Evolutionary conservation across 192 early-diverging fungal genomes (phyloP).

Genomic region (Linderina pennispora): DNA sequence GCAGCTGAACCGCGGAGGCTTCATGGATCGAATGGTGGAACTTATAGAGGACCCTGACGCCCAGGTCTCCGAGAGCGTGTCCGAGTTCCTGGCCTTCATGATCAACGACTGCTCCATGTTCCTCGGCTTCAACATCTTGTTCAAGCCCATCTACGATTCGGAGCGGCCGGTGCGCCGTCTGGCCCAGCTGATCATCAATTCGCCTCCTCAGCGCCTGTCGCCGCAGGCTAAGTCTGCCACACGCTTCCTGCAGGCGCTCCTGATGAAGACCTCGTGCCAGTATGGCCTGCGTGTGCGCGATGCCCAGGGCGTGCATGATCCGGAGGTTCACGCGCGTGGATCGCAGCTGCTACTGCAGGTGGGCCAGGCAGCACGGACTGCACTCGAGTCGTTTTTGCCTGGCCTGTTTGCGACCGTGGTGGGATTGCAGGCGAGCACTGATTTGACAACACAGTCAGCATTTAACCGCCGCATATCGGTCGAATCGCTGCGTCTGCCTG

Average conservation of each 20-base stretch:
- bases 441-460: conserved; percentile 39
- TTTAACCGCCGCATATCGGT: conserved; percentile 34
- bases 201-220: conserved; percentile 35
- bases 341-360: conserved; percentile 42
- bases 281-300: conserved; percentile 42
- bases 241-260: conserved; percentile 27
- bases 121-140: conserved; percentile 40
- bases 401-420: conserved; percentile 40
- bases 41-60: conserved; percentile 39
- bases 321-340: conserved; percentile 32
- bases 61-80: conserved; percentile 17
- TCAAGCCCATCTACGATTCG: conserved; percentile 41
- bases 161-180: conserved; percentile 35
- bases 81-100: conserved; percentile 42
- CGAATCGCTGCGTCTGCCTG: conserved; percentile 34
- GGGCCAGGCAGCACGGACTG: conserved; percentile 30
- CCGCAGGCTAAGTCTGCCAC: conserved; percentile 33
- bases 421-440: conserved; percentile 37
- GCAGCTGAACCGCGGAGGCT: conserved; percentile 41
- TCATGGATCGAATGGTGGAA: conserved; percentile 24
- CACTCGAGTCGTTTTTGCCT: conserved; percentile 41
- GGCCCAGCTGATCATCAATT: conserved; percentile 44
- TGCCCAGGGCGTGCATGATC: conserved; percentile 37
- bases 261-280: conserved; percentile 41
- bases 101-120: conserved; percentile 44